These are phyloP conservation scores for Xeromyces bisporus DNA, from an alignment of 495 filamentous ascomycete species.

Conservation along the genomic window DNA sequence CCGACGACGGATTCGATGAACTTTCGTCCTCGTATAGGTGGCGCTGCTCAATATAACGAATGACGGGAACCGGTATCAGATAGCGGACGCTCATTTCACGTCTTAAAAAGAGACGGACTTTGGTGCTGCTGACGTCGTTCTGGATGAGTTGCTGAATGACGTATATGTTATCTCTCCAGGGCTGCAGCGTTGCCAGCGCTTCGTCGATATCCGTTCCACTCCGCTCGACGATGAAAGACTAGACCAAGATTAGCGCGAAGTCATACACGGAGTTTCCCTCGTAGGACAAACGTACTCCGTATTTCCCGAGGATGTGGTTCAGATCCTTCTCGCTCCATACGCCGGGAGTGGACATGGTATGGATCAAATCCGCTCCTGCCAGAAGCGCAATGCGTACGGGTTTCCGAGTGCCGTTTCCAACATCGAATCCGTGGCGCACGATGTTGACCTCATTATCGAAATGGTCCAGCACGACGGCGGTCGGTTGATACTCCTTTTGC, in stretches of 20 bases:
- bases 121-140: conserved; percentile 80
- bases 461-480: conserved; percentile 75
- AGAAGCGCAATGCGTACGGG: conserved; percentile 56
- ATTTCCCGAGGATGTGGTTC: conserved; percentile 70
- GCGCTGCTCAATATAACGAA: conserved; percentile 64
- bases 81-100: conserved; percentile 65
- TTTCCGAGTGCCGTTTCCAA: conserved; percentile 39
- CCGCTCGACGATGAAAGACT: conserved; percentile 76
- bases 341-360: conserved; percentile 61
- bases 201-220: conserved; percentile 80
- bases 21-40: conserved; percentile 55
- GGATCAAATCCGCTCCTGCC: conserved; percentile 68
- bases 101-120: conserved; percentile 68
- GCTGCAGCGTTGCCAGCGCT: conserved; percentile 55
- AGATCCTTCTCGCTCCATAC: conserved; percentile 76
- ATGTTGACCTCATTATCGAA: conserved; percentile 79
- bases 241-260: not conserved
- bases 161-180: conserved; percentile 63
- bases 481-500: conserved; percentile 70
- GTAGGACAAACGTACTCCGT: conserved; percentile 35
- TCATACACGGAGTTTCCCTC: not conserved
- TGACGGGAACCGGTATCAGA: conserved; percentile 46
- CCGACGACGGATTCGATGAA: conserved; percentile 11
- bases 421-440: conserved; percentile 55
- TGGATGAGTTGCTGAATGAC: conserved; percentile 79